phyloP scores from a whole-genome alignment of 1,139 yeast species.

The Scheffersomyces cryptocercus region DNA sequence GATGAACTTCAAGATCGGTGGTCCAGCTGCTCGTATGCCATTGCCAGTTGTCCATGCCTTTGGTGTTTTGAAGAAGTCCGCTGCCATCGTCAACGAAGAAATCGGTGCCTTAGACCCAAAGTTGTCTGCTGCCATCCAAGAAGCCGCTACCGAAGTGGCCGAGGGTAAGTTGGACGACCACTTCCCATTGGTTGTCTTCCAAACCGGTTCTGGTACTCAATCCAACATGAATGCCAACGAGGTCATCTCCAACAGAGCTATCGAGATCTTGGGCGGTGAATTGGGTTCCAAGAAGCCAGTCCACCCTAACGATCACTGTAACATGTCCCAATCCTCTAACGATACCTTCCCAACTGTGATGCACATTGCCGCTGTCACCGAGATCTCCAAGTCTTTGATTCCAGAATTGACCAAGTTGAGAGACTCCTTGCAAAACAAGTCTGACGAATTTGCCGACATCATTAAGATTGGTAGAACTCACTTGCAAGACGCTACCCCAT shows the following conservation, averaged over 20 bases:
- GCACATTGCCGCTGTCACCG: constrained; percentile 98
- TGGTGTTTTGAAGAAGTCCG: constrained; percentile 91
- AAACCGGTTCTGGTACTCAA: constrained; percentile 98
- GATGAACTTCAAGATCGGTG: constrained; percentile 95
- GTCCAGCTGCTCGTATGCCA: constrained; percentile 76
- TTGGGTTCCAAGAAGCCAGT: constrained; percentile 91
- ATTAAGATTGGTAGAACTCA: constrained; percentile 99
- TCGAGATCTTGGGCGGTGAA: constrained; percentile 89
- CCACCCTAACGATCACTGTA: constrained; percentile 98
- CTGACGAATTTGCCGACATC: constrained; percentile 81
- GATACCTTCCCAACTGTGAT: constrained; percentile 99
- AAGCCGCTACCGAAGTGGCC: constrained; percentile 93
- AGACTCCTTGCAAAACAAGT: constrained; percentile 72
- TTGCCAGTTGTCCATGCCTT: constrained; percentile 88
- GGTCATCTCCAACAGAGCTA: constrained; percentile 96
- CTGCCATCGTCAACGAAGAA: constrained; percentile 86
- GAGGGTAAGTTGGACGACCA: constrained; percentile 91
- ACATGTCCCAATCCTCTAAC: constrained; percentile 97
- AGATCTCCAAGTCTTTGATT: constrained; percentile 69
- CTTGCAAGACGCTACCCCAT: constrained; percentile 97
- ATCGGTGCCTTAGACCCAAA: constrained; percentile 82
- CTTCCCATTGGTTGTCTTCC: constrained; percentile 97
- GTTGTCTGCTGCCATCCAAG: constrained; percentile 79
- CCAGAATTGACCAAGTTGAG: constrained; percentile 80
- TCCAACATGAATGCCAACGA: constrained; percentile 99